These are phyloP conservation scores for Russula vinacea DNA, from an alignment of 768 basidiomycete genomes.

Conservation along the genomic window DNA sequence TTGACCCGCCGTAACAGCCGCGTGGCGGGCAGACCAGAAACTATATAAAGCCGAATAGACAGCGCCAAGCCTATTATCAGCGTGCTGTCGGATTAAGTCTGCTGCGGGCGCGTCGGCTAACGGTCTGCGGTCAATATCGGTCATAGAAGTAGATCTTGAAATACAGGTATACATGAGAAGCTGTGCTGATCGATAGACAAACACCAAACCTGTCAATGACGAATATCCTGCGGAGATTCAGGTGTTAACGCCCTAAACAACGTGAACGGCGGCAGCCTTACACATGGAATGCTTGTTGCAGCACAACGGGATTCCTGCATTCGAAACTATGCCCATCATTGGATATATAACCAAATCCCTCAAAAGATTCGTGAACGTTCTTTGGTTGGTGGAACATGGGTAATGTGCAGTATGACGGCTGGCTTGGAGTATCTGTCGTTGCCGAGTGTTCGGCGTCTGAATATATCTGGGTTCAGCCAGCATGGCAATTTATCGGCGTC, in stretches of 20 bases:
- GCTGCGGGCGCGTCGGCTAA: constrained; percentile 45
- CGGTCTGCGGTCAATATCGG: constrained; percentile 41
- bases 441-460: constrained; percentile 52
- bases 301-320: constrained; percentile 51
- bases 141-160: constrained; percentile 54
- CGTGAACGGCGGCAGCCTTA: constrained; percentile 35
- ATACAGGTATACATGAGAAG: constrained; percentile 10
- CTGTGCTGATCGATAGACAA: not conserved
- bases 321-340: constrained; percentile 54
- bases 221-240: constrained; percentile 42
- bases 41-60: constrained; percentile 53
- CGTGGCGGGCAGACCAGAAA: constrained; percentile 55
- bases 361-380: constrained; percentile 33
- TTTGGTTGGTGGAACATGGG: constrained; percentile 50
- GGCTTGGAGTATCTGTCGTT: constrained; percentile 39
- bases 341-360: constrained; percentile 49
- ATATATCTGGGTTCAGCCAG: not conserved
- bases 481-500: not conserved
- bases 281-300: constrained; percentile 60
- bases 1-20: constrained; percentile 35
- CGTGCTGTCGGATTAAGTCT: constrained; percentile 37
- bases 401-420: constrained; percentile 53
- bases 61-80: constrained; percentile 54
- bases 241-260: not conserved
- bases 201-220: constrained; percentile 47